phyloP scores from a whole-genome alignment of 768 basidiomycete species.

The Clavaria fumosa region DNA sequence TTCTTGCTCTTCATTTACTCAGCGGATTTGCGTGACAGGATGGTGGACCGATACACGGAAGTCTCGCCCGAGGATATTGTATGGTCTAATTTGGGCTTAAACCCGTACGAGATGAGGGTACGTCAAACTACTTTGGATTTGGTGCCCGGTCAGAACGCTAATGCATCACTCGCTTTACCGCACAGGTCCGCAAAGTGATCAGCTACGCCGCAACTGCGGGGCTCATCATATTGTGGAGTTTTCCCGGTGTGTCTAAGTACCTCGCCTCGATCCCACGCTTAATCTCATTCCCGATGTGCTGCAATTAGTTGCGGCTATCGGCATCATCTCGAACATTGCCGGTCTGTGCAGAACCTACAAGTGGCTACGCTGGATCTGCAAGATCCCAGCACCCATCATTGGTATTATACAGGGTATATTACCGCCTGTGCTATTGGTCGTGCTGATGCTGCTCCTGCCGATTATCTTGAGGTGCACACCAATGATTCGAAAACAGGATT shows the following conservation, averaged over 20 bases:
- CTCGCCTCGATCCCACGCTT: neutral
- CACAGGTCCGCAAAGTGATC: conserved; percentile 36
- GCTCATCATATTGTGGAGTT: conserved; percentile 75
- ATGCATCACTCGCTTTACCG: neutral
- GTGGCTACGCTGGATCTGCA: conserved; percentile 82
- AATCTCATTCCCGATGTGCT: neutral
- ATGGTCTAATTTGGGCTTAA: conserved; percentile 80
- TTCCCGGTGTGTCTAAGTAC: conserved; percentile 57
- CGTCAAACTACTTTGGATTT: neutral
- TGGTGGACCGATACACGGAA: conserved; percentile 53
- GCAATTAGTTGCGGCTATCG: conserved; percentile 57
- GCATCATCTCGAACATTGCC: conserved; percentile 68
- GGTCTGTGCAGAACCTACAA: conserved; percentile 42
- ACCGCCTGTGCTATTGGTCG: conserved; percentile 73
- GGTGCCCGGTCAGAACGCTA: neutral
- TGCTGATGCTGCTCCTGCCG: conserved; percentile 80
- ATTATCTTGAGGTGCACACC: conserved; percentile 46
- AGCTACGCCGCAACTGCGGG: conserved; percentile 66
- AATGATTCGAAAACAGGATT: neutral
- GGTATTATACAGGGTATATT: conserved; percentile 85
- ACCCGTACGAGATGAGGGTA: conserved; percentile 72
- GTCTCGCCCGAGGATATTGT: conserved; percentile 82
- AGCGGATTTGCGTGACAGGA: neutral
- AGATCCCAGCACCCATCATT: conserved; percentile 42
- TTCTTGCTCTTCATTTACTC: neutral